phyloP scores from a whole-genome alignment of 345 rosid species.

The Citrus hindsii region DNA sequence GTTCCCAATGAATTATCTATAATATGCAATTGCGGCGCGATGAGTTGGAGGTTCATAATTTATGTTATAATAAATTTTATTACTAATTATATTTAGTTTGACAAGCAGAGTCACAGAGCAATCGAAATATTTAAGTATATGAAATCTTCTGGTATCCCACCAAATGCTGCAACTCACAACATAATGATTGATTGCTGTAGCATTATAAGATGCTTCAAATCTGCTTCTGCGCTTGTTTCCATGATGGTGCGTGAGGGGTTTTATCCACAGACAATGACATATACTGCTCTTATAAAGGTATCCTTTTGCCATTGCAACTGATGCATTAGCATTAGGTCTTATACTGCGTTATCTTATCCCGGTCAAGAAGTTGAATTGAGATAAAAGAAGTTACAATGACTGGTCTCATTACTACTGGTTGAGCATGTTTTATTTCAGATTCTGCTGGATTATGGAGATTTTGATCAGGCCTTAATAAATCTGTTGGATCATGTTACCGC shows the following conservation, averaged over 20 bases:
- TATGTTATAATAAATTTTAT: no score
- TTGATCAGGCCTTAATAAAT: conserved; percentile 51
- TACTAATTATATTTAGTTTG: no score
- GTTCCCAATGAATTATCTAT: conserved; percentile 7
- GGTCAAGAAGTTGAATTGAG: not conserved
- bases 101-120: no score
- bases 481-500: conserved; percentile 49
- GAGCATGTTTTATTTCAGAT: conserved; percentile 24
- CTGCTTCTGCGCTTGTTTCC: conserved; percentile 63
- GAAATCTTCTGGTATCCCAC: conserved; percentile 40
- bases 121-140: conserved; percentile 26
- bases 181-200: conserved; percentile 76
- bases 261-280: conserved; percentile 36
- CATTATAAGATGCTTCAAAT: conserved; percentile 37
- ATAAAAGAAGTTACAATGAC: no score
- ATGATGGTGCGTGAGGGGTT: conserved; percentile 80
- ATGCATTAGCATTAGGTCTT: not conserved
- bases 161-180: conserved; percentile 49
- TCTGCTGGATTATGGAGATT: conserved; percentile 39
- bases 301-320: not conserved
- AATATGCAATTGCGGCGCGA: conserved; percentile 8
- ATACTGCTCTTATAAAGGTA: conserved; percentile 67
- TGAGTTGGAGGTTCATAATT: conserved; percentile 5
- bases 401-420: not conserved
- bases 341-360: not conserved